phyloP scores from a whole-genome alignment of 2,329 filamentous ascomycete genomes.

The Arachnomyces sp. region DNA sequence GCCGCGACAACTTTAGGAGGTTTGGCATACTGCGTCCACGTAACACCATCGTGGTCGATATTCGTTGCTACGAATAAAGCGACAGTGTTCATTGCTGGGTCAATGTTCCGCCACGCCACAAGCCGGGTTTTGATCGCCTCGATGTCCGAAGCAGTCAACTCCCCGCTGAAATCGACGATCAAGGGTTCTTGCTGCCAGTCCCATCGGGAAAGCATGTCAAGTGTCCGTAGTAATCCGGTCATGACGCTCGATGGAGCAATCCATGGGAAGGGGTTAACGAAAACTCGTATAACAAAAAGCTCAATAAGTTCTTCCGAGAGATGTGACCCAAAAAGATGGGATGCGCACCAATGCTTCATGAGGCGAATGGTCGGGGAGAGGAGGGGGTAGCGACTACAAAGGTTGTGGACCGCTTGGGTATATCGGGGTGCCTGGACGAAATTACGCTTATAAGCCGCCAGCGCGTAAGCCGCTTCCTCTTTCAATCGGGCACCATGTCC shows the following conservation, averaged over 20 bases:
- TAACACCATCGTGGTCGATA: slow-evolving; percentile 66
- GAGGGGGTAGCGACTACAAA: slow-evolving; percentile 71
- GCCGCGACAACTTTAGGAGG: slow-evolving; percentile 78
- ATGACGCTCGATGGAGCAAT: slow-evolving; percentile 65
- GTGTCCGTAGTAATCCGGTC: slow-evolving; percentile 72
- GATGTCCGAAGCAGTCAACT: slow-evolving; percentile 56
- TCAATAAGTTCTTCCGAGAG: slow-evolving; percentile 77
- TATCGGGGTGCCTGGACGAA: slow-evolving; percentile 70
- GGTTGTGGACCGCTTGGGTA: slow-evolving; percentile 70
- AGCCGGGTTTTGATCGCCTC: slow-evolving; percentile 62
- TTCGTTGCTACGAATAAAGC: slow-evolving; percentile 76
- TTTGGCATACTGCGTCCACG: slow-evolving; percentile 63
- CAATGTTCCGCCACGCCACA: slow-evolving; percentile 76
- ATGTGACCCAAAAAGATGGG: slow-evolving; percentile 71
- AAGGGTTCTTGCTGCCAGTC: slow-evolving; percentile 84
- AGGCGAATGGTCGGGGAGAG: slow-evolving; percentile 77
- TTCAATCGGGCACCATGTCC: slow-evolving; percentile 56
- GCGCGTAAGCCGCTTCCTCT: slow-evolving; percentile 61
- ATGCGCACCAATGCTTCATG: slow-evolving; percentile 80
- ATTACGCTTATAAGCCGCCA: slow-evolving; percentile 62
- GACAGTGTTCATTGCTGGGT: slow-evolving; percentile 78
- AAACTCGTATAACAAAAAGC: slow-evolving; percentile 68
- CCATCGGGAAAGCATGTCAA: slow-evolving; percentile 77
- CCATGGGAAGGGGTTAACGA: slow-evolving; percentile 78
- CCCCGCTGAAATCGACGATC: slow-evolving; percentile 63